These are phyloP conservation scores for Sisymbrium irio DNA, from an alignment of 345 rosid species.

Conservation along the genomic window DNA sequence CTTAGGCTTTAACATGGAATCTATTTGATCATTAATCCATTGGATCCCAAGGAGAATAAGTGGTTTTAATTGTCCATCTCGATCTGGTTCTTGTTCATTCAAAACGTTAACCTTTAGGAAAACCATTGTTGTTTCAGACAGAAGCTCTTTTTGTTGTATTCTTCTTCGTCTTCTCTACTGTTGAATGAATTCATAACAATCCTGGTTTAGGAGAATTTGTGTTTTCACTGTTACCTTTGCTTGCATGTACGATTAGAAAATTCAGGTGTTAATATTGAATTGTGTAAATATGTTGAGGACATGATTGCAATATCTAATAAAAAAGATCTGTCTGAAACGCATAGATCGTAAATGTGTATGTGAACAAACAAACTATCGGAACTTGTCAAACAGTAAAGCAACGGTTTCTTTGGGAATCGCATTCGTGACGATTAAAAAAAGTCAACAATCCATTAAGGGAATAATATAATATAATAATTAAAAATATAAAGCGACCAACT, in stretches of 20 bases:
- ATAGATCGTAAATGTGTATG: not conserved
- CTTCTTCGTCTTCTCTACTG: not conserved
- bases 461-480: not conserved
- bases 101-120: not conserved
- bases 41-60: not conserved
- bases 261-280: not conserved
- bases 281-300: not conserved
- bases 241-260: not conserved
- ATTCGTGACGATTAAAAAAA: not conserved
- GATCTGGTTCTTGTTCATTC: not conserved
- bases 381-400: slow-evolving; percentile 16
- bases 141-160: slow-evolving; percentile 3
- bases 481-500: not conserved
- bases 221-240: not conserved
- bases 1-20: slow-evolving; percentile 17
- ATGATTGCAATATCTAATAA: not conserved
- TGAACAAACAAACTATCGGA: slow-evolving; percentile 11
- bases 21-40: slow-evolving; percentile 35
- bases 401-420: slow-evolving; percentile 26
- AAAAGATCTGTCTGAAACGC: not conserved
- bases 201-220: not conserved
- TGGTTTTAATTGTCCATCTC: not conserved
- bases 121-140: slow-evolving; percentile 10
- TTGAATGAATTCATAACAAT: not conserved
- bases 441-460: not conserved